Percentiles rank a stretch among this genome's conserved stretches.
Evolutionary conservation across 2,329 filamentous ascomycete genomes (phyloP).

Genomic region (Alternaria triticina): DNA sequence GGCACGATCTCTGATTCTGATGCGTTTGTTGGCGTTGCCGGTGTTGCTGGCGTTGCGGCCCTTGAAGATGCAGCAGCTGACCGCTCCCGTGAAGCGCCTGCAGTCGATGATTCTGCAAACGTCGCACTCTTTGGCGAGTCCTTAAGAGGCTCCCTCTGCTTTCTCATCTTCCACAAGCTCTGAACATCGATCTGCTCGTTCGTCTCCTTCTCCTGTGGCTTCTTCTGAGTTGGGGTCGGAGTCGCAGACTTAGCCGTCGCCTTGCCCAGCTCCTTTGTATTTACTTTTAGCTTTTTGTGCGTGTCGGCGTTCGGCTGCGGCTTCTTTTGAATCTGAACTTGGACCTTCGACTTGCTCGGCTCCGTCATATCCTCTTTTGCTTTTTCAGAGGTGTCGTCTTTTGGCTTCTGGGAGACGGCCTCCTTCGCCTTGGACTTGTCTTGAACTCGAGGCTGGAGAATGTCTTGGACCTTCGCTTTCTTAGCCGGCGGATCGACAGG

Average conservation of each 20-base stretch:
- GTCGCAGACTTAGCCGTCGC: not conserved
- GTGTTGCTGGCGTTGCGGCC: not conserved
- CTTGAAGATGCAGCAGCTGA: not conserved
- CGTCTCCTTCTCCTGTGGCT: not conserved
- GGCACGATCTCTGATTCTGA: not conserved
- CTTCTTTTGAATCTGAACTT: not conserved
- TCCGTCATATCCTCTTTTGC: not conserved
- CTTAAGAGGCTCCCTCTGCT: not conserved
- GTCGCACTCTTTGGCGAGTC: not conserved
- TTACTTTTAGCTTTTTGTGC: not conserved
- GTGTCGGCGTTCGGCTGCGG: not conserved
- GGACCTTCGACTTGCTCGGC: not conserved
- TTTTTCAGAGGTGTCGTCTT: not conserved
- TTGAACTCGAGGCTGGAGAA: not conserved
- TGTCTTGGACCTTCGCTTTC: not conserved
- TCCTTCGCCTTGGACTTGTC: not conserved
- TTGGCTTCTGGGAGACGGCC: not conserved
- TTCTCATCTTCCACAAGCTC: not conserved
- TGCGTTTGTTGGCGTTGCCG: not conserved
- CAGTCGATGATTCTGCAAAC: slow-evolving; percentile 6
- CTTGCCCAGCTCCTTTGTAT: not conserved
- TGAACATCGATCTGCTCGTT: not conserved
- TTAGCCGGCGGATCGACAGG: not conserved
- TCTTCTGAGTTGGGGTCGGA: not conserved
- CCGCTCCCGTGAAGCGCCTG: not conserved